Evolutionary conservation across 768 basidiomycete species (phyloP).

Genomic region (Boletellus ananiceps): DNA sequence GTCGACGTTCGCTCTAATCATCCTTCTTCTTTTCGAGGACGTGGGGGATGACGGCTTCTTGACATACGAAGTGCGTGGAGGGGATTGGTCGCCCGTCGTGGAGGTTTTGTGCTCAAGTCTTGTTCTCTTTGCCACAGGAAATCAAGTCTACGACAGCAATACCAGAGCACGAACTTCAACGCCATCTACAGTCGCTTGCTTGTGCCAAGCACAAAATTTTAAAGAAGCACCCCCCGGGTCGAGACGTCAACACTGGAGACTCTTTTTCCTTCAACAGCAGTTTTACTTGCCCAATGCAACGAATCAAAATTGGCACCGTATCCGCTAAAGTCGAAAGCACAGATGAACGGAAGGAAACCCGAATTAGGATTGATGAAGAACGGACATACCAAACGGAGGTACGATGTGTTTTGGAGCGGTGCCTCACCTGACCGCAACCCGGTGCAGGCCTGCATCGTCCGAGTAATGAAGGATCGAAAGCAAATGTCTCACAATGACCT

Average conservation of each 20-base stretch:
- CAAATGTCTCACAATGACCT: constrained; percentile 84
- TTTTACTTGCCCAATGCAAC: constrained; percentile 77
- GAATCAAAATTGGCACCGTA: constrained; percentile 91
- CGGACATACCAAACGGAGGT: constrained; percentile 88
- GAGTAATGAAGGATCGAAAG: constrained; percentile 96
- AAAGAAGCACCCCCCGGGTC: constrained; percentile 84
- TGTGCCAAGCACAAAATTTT: constrained; percentile 92
- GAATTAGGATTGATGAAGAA: constrained; percentile 88
- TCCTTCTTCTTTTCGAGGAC: constrained; percentile 83
- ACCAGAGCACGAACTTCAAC: constrained; percentile 71
- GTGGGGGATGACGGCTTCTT: constrained; percentile 62
- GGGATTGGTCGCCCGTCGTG: neutral
- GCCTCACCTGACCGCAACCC: constrained; percentile 1
- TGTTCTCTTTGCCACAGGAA: constrained; percentile 49
- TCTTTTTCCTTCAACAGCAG: constrained; percentile 84
- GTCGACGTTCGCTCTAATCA: constrained; percentile 81
- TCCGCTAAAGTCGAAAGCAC: constrained; percentile 81
- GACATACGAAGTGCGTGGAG: constrained; percentile 61
- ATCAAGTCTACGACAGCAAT: constrained; percentile 75
- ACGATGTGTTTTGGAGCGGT: constrained; percentile 13
- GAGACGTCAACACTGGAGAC: constrained; percentile 74
- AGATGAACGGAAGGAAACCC: constrained; percentile 88
- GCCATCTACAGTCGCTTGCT: constrained; percentile 93
- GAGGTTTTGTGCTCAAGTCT: neutral
- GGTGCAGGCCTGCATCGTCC: constrained; percentile 87